A percentile compares a stretch with the other conserved stretches of the same genome.
phyloP scores from a whole-genome alignment of 495 filamentous ascomycete species.

The Recurvomyces mirabilis region DNA sequence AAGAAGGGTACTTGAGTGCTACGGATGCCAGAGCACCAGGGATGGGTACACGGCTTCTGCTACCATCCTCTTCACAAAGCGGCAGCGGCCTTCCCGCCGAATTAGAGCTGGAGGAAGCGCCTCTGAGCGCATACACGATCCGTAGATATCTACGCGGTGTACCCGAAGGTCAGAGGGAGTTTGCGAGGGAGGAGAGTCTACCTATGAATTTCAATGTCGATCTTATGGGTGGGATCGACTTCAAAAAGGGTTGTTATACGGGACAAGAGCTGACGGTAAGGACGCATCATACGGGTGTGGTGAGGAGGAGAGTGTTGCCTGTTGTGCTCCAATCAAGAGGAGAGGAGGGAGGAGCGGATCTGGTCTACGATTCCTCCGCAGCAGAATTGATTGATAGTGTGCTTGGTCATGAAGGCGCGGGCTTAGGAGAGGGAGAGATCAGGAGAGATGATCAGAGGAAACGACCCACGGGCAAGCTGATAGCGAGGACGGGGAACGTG shows the following conservation, averaged over 20 bases:
- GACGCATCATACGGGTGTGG: constrained; percentile 85
- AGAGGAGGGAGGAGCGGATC: constrained; percentile 26
- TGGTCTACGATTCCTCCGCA: constrained; percentile 47
- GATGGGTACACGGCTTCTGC: constrained; percentile 41
- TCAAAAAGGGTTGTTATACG: constrained; percentile 91
- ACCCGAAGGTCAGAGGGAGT: constrained; percentile 72
- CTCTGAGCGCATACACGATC: constrained; percentile 44
- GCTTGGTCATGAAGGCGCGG: not conserved
- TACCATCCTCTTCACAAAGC: not conserved
- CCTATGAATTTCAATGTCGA: constrained; percentile 82
- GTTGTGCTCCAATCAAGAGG: constrained; percentile 53
- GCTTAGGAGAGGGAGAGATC: constrained; percentile 18
- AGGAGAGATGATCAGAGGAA: constrained; percentile 35
- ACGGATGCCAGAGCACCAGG: constrained; percentile 28
- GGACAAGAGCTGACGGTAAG: constrained; percentile 94
- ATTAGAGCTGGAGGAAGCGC: constrained; percentile 6
- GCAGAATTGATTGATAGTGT: not conserved
- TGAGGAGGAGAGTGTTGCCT: constrained; percentile 81
- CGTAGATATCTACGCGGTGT: constrained; percentile 68
- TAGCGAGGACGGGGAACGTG: constrained; percentile 67
- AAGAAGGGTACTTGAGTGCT: constrained; percentile 3
- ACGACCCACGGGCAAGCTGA: constrained; percentile 64
- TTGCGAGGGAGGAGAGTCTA: constrained; percentile 54
- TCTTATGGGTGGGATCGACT: constrained; percentile 71
- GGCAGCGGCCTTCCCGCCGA: not conserved